Base-by-base conservation (phyloP, 2,329 filamentous ascomycete genomes). In the Penicillium brasilianum region DNA sequence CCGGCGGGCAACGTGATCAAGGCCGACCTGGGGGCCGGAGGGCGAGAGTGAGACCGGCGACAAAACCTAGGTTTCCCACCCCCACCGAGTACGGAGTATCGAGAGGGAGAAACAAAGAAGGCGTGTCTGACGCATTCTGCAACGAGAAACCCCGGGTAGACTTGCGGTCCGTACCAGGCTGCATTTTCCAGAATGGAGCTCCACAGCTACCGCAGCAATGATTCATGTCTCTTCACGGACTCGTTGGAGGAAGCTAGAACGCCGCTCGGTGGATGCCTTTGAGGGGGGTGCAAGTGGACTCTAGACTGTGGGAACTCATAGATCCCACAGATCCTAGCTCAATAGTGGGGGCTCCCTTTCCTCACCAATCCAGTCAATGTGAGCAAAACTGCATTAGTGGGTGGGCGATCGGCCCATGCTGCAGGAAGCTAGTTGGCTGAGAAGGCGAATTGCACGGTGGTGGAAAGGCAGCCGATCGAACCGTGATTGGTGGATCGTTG, bases 391-490 rank as follows among this genome's bases (percentile, higher is more conserved):
- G 55, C 69, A 63, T 65, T 66, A 65, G 66, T 66, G 65, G 65
- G 61, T 66, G 46, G 43, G 54, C 56, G 67, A 71, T 71, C 69
- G 64, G 55, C 71, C 71, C 66, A 66, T 65, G 64, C 58, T 69
- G 71, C 70, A 74, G 70, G 60, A 71, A 62, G 67, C 72, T 74
- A 74, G 68, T 67, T 73, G 67, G 69, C 58, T 58, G 59, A 64
- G 59, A 72, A 69, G 66, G 66, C 62, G 68, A 68, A 65, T 41
- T 55, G 63, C 58, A 68, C 57, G 49, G 34, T 55, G 37, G 59
- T 65, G 60, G 50, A 68, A 67, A 69, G 64, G 64, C 51, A 59
- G 55, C 61, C 61, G 55, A 14, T 3, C 9, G 10, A 10, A 3
- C 10, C 11, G 16, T 66, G 59, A 68, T 66, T 69, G 64, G 67